phyloP scores from a whole-genome alignment of 306 rosid species.

The Hippophae gyantsensis region DNA sequence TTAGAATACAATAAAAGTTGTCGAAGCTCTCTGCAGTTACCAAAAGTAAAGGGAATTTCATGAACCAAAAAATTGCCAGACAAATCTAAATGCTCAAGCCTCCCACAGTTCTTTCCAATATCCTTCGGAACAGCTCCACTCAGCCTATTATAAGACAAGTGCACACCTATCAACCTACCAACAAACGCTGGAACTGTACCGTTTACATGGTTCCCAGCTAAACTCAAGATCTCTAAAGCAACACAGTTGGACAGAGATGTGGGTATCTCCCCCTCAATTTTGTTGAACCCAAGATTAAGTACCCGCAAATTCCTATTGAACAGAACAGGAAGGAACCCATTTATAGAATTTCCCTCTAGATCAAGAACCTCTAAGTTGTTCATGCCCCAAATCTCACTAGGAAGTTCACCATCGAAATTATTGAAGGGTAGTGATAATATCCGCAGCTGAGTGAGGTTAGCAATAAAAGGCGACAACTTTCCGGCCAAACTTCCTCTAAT shows the following conservation, averaged over 20 bases:
- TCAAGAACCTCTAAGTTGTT: constrained; percentile 70
- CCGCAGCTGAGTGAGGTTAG: constrained; percentile 56
- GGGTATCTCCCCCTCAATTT: constrained; percentile 56
- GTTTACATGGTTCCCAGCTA: constrained; percentile 55
- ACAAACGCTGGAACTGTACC: constrained; percentile 63
- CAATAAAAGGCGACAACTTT: constrained; percentile 39
- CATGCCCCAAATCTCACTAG: constrained; percentile 54
- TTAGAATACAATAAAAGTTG: constrained; percentile 63
- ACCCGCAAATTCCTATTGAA: constrained; percentile 37
- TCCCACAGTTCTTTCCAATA: constrained; percentile 59
- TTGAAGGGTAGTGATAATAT: constrained; percentile 64
- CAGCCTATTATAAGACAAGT: constrained; percentile 50
- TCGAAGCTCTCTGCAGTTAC: constrained; percentile 52
- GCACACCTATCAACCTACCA: constrained; percentile 52
- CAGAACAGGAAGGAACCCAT: constrained; percentile 47
- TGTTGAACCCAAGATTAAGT: constrained; percentile 70
- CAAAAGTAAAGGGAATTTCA: constrained; percentile 56
- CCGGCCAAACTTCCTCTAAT: constrained; percentile 45
- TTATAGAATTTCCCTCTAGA: constrained; percentile 62
- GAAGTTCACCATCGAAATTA: constrained; percentile 52
- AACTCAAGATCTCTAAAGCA: constrained; percentile 57
- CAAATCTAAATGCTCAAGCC: constrained; percentile 82
- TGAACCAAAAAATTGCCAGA: constrained; percentile 52
- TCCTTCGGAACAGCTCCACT: constrained; percentile 49
- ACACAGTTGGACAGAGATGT: constrained; percentile 24